Evolutionary conservation across 192 early-diverging fungal genomes (phyloP).

Genomic region (Chytriomyces confervae): DNA sequence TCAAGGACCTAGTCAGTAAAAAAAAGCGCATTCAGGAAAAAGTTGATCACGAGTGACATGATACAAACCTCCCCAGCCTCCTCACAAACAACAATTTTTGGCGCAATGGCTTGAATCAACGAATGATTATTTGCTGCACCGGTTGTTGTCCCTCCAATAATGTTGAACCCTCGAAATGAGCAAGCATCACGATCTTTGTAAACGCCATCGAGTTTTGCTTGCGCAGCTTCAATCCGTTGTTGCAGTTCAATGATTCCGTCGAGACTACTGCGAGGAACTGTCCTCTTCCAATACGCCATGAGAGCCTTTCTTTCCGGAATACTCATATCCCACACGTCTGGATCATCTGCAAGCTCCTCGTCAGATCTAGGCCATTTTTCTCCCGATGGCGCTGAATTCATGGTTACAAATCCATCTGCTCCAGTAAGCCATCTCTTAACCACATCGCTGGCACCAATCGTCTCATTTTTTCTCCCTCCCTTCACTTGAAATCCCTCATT

Average conservation of each 20-base stretch:
- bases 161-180: conserved; percentile 37
- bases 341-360: conserved; percentile 36
- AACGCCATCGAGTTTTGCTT: conserved; percentile 24
- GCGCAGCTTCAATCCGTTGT: conserved; percentile 4
- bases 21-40: background rate
- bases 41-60: background rate
- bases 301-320: conserved; percentile 47
- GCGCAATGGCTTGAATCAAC: conserved; percentile 36
- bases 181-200: conserved; percentile 33
- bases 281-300: conserved; percentile 42
- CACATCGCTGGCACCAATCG: conserved; percentile 1
- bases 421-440: conserved; percentile 32
- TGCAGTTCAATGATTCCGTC: conserved; percentile 19
- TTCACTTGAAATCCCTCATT: conserved; percentile 23
- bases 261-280: conserved; percentile 18
- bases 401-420: background rate
- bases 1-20: conserved; percentile 27
- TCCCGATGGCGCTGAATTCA: background rate
- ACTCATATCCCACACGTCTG: conserved; percentile 60
- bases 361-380: conserved; percentile 21
- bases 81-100: conserved; percentile 49
- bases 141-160: conserved; percentile 67
- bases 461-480: conserved; percentile 27
- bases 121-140: conserved; percentile 61
- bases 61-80: conserved; percentile 42